phyloP scores from a whole-genome alignment of 2,329 filamentous ascomycete genomes.

The Fusarium chlamydosporum region DNA sequence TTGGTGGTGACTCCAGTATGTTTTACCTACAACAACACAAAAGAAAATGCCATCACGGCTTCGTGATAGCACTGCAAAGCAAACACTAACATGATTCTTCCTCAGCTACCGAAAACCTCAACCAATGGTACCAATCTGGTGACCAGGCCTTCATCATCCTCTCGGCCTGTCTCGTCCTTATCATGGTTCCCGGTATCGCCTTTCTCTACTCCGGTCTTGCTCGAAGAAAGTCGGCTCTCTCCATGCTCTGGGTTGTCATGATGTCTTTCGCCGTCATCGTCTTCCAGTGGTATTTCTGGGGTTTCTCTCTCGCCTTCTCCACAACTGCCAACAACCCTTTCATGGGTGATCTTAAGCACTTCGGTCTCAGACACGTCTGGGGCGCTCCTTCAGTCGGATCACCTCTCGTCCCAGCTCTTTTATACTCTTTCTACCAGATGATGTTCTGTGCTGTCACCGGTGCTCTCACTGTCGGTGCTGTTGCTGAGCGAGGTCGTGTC shows the following conservation, averaged over 20 bases:
- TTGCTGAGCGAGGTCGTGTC: slow-evolving; percentile 93
- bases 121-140: slow-evolving; percentile 94
- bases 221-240: slow-evolving; percentile 96
- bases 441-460: slow-evolving; percentile 97
- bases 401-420: slow-evolving; percentile 86
- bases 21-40: slow-evolving; percentile 21
- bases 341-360: slow-evolving; percentile 91
- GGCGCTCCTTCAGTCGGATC: slow-evolving; percentile 89
- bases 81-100: slow-evolving; percentile 15
- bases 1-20: slow-evolving; percentile 85
- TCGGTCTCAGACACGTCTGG: slow-evolving; percentile 88
- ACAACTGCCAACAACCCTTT: slow-evolving; percentile 85
- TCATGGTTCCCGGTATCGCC: slow-evolving; percentile 97
- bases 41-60: slow-evolving; percentile 4
- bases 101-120: slow-evolving; percentile 85
- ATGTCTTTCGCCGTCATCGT: slow-evolving; percentile 90
- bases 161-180: slow-evolving; percentile 89
- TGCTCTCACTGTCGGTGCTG: slow-evolving; percentile 90
- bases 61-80: background rate
- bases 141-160: slow-evolving; percentile 96
- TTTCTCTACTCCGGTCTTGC: slow-evolving; percentile 98
- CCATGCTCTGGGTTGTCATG: slow-evolving; percentile 98
- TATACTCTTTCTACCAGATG: slow-evolving; percentile 98
- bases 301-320: slow-evolving; percentile 95
- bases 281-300: slow-evolving; percentile 99